A percentile compares a stretch with the other conserved stretches of the same genome.
Conservation (phyloP, 345 rosid species). For the Syzygium aromaticum region DNA sequence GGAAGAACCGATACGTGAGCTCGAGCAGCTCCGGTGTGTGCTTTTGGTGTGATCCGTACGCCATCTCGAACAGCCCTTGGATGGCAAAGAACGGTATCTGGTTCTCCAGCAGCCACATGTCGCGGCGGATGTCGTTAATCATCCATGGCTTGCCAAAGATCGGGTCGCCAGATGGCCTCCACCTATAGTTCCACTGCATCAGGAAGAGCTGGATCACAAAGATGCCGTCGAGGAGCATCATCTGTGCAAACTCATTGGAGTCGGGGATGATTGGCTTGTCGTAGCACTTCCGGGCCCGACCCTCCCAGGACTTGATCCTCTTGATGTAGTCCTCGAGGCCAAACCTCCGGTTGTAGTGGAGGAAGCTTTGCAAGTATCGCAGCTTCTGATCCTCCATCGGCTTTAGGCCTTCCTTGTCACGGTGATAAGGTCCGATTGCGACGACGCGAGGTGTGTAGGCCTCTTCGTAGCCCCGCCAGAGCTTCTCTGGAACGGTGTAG, state of each 20-base stretch:
- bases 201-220: slow-evolving; percentile 6
- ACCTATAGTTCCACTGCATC: background rate
- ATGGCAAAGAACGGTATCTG: slow-evolving; percentile 17
- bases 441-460: background rate
- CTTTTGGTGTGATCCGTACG: background rate
- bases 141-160: slow-evolving; percentile 2
- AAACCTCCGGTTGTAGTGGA: background rate
- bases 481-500: background rate
- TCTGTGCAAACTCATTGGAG: slow-evolving; percentile 1
- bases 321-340: background rate
- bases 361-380: slow-evolving; percentile 4
- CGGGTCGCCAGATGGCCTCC: background rate
- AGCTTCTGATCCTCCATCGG: slow-evolving; percentile 13
- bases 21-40: background rate
- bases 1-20: background rate
- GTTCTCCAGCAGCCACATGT: slow-evolving; percentile 17
- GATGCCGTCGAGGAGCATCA: slow-evolving; percentile 5
- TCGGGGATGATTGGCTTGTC: background rate
- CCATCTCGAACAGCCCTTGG: background rate
- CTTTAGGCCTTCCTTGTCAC: background rate
- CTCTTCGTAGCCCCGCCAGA: background rate
- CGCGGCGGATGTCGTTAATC: background rate
- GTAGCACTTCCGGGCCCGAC: background rate
- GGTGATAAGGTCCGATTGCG: slow-evolving; percentile 15
- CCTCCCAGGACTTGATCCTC: background rate